Evolutionary conservation across 129 eudicot genomes (phyloP), one percentile per base, ranked within the genome.

Genomic region (Deinandra increscens): DNA sequence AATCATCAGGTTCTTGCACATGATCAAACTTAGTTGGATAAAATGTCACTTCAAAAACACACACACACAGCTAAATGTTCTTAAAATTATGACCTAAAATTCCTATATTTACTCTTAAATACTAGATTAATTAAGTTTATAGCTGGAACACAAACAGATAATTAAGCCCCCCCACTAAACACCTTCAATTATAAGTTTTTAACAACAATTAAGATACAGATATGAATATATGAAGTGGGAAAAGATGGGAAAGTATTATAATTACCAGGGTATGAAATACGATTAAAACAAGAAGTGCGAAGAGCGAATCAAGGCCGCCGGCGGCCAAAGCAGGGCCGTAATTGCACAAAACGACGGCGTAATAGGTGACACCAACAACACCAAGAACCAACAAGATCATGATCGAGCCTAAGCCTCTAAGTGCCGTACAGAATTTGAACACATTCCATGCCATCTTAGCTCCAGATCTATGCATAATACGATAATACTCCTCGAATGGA

Each of bases 361-460:
- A 93, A 84, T 89, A 93, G 59, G 90, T 79, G 48, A 93, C 95
- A 45, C 99, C 97, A 45, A 93, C 97, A 68, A 93, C 90, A 54
- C 85, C 99, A 41, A 93, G 86, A 38, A 89, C 99, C 73, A 93
- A 64, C 71, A 93, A 70, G 81, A 93, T 93, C 99, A 93, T 93
- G 88, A 93, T 85, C 78, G 97, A 93, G 13, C 99, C 99, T 44
- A 93, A 75, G 19, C 95, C 97, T 61, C 90, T 74, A 11, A 93
- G 42, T 23, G 99, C 99, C 71, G 97, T 89, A 38, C 99, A 93
- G 64, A 93, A 93, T 74, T 81, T 89, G 95, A 93, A 93, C 60
- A 93, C 99, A 75, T 93, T 93, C 97, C 99, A 93, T 53, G 99
- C 99, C 99, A 93, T 93, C 34, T 83, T 93, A 60, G 90, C 84